Evolutionary conservation across 225 moss, liverwort and hornwort genomes (phyloP), one percentile per base, ranked within the genome.

Genomic region (Pseudisothecium myosuroides): DNA sequence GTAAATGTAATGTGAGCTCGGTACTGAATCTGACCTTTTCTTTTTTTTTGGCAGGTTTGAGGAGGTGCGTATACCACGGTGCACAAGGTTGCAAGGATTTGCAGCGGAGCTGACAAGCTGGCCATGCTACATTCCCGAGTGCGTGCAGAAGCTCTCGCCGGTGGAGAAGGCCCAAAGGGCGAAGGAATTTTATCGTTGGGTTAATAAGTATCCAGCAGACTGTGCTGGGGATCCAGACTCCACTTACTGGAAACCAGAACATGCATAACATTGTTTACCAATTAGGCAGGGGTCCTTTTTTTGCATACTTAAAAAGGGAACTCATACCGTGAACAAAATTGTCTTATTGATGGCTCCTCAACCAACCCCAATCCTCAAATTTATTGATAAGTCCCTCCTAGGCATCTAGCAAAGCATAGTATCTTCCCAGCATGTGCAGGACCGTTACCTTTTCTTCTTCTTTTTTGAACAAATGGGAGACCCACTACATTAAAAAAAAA

Each of bases 91-190:
- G 87, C 92, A 94, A 86, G 73, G 58, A 37, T 93, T 73, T 88
- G 90, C 93, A 72, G 90, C 89, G 20, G 92, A 93, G 83, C 7
- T 82, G 84, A 94, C 94, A 39, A 79, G 7, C 64, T 94, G 90
- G 88, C 90, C 90, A 31, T 28, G 81, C 85, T 88, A 73, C 39
- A 76, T 88, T 22, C 90, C 93, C 29, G 91, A 90, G 88, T 82
- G 59, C 67, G 90, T 94, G 80, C 93, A 90, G 87, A 86, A 82
- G 45, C 49, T 93, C 65, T 86, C 88, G 34, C 76, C 80, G 27
- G 86, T 24, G 19, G 91, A 93, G 17, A 88, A 64, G 84, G 82
- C 73, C 6, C 68, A 88, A 49, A 89, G 92, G 66, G 29, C 37
- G 14, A 58, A 36, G 62, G 92, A 94, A 32, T 93, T 93, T 60